Evolutionary conservation across 129 eudicot species (phyloP).

Genomic region (Glebionis coronaria): DNA sequence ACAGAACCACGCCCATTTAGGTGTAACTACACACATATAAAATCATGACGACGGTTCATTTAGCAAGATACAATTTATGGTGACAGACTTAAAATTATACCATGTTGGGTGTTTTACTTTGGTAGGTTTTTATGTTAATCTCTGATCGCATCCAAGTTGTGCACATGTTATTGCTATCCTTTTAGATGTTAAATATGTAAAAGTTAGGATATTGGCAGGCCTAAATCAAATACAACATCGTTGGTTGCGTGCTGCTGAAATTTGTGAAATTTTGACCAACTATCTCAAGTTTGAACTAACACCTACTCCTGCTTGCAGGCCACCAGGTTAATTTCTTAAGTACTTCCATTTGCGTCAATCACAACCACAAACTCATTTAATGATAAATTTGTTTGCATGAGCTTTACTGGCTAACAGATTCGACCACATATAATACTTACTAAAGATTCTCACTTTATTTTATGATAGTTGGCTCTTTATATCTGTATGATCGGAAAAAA

Average conservation of each 20-base stretch:
- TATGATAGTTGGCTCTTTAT: constrained; percentile 46
- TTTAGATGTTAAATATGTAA: constrained; percentile 2
- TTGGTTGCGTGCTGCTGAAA: constrained; percentile 37
- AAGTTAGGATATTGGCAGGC: constrained; percentile 27
- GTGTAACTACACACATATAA: too few species aligned
- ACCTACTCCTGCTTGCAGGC: constrained; percentile 28
- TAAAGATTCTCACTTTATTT: constrained; percentile 1
- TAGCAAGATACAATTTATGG: too few species aligned
- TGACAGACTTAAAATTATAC: too few species aligned
- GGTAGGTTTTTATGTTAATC: neutral
- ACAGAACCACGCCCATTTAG: too few species aligned
- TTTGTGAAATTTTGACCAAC: constrained; percentile 35
- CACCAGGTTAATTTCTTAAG: constrained; percentile 19
- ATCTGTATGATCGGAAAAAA: constrained; percentile 46
- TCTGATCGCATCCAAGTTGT: too few species aligned
- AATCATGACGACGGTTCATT: too few species aligned
- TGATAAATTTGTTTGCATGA: neutral
- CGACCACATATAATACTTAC: neutral
- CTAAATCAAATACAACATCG: constrained; percentile 30
- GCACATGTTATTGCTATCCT: neutral
- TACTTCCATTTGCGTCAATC: neutral
- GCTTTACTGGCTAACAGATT: too few species aligned
- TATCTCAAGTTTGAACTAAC: constrained; percentile 13
- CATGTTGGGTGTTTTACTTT: too few species aligned
- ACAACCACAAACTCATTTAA: neutral